Evolutionary conservation across 1,139 yeast species (phyloP).

Genomic region (Hyphopichia wangnamkhiaoensis): DNA sequence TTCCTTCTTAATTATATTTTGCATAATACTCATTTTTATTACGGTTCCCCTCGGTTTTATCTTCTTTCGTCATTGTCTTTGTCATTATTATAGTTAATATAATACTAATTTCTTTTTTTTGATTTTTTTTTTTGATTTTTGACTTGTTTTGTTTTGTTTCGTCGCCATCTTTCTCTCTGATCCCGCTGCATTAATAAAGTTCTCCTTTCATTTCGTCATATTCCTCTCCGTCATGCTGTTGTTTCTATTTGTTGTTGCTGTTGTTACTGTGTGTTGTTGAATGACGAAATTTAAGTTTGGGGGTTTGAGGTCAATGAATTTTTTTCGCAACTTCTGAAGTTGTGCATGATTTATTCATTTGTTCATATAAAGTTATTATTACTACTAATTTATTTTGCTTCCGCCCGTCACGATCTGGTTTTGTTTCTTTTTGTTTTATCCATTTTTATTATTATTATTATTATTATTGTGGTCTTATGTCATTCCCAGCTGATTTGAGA

Average conservation of each 20-base stretch:
- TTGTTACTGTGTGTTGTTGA: not conserved
- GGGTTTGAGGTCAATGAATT: too few species aligned
- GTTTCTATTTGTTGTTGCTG: not conserved
- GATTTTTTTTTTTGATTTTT: too few species aligned
- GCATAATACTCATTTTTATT: too few species aligned
- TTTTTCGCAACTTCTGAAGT: too few species aligned
- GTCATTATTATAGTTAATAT: not conserved
- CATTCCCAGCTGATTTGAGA: too few species aligned
- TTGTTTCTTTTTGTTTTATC: not conserved
- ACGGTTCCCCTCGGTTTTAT: not conserved
- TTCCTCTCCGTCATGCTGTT: too few species aligned
- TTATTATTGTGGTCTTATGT: too few species aligned
- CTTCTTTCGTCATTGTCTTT: not conserved
- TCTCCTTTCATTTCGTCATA: too few species aligned
- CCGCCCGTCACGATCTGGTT: slow-evolving; percentile 2
- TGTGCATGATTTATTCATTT: too few species aligned
- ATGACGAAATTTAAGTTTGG: too few species aligned
- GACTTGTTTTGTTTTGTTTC: not conserved
- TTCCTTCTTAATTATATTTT: not conserved
- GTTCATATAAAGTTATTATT: not conserved
- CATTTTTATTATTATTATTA: not conserved
- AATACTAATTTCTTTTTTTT: not conserved
- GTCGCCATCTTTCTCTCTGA: not conserved
- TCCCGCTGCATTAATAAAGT: too few species aligned
- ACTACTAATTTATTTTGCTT: not conserved